phyloP scores from a whole-genome alignment of 345 rosid species.

The Gossypium longicalyx region DNA sequence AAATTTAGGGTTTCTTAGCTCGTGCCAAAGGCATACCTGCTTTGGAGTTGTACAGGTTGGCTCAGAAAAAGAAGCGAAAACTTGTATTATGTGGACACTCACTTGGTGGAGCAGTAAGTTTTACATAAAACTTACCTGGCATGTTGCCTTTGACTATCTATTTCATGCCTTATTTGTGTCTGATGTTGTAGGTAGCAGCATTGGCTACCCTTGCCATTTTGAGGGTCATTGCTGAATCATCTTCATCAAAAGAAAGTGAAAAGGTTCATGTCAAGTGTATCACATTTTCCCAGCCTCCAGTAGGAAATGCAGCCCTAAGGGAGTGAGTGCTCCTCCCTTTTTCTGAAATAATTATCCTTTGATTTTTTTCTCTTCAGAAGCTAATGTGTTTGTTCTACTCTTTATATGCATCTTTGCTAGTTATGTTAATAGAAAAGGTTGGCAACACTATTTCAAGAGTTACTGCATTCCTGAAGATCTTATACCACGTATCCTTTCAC shows the following conservation, averaged over 20 bases:
- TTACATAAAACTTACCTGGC: slow-evolving; percentile 12
- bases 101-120: slow-evolving; percentile 96
- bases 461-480: slow-evolving; percentile 97
- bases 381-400: background rate
- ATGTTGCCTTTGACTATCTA: background rate
- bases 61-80: slow-evolving; percentile 85
- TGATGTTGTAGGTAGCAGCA: slow-evolving; percentile 71
- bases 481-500: slow-evolving; percentile 91
- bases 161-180: slow-evolving; percentile 6
- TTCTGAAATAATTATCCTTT: slow-evolving; percentile 14
- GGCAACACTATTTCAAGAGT: slow-evolving; percentile 92
- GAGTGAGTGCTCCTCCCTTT: slow-evolving; percentile 48
- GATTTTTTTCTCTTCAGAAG: background rate
- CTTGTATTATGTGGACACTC: slow-evolving; percentile 98
- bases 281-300: slow-evolving; percentile 95
- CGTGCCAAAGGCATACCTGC: slow-evolving; percentile 99
- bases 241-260: slow-evolving; percentile 61
- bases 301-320: slow-evolving; percentile 93
- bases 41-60: slow-evolving; percentile 88
- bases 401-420: slow-evolving; percentile 24
- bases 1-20: slow-evolving; percentile 80
- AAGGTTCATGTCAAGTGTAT: slow-evolving; percentile 84
- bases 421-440: slow-evolving; percentile 83
- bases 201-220: slow-evolving; percentile 96
- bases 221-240: slow-evolving; percentile 80